Conservation (phyloP, 495 filamentous ascomycete genomes). For the Aspergillus nanangensis region DNA sequence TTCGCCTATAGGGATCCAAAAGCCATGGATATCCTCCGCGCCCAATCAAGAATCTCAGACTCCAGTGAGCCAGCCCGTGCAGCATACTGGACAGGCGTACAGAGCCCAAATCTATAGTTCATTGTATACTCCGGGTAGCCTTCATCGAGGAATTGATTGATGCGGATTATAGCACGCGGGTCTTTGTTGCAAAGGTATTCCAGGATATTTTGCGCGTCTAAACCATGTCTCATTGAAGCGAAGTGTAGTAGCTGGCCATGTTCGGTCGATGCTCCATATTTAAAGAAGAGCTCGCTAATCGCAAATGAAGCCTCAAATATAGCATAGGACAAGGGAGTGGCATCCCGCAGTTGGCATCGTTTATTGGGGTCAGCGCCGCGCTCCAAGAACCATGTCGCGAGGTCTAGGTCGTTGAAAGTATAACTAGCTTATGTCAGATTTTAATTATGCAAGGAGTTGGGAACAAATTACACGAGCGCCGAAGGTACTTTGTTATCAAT, state of each 20-base stretch:
- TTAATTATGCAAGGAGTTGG: background rate
- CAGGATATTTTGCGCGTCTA: background rate
- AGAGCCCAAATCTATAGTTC: background rate
- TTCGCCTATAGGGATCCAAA: slow-evolving; percentile 1
- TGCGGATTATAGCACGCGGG: background rate
- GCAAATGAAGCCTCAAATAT: background rate
- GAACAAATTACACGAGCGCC: background rate
- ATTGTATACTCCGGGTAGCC: background rate
- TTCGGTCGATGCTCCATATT: slow-evolving; percentile 1
- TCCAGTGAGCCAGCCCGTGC: slow-evolving; percentile 1
- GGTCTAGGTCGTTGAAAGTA: background rate
- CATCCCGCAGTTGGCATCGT: background rate
- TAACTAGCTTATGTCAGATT: background rate
- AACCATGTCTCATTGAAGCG: background rate
- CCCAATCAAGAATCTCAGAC: slow-evolving; percentile 1
- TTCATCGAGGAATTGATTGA: background rate
- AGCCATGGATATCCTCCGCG: background rate
- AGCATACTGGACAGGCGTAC: slow-evolving; percentile 1
- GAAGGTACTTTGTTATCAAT: slow-evolving; percentile 1
- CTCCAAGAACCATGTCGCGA: background rate
- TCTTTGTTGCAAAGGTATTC: background rate
- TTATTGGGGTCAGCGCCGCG: slow-evolving; percentile 1
- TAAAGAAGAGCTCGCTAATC: background rate
- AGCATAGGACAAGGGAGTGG: background rate
- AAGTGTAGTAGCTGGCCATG: background rate